Evolutionary conservation across 1,284 basidiomycete species (phyloP).

Genomic region (Irpex sp.): DNA sequence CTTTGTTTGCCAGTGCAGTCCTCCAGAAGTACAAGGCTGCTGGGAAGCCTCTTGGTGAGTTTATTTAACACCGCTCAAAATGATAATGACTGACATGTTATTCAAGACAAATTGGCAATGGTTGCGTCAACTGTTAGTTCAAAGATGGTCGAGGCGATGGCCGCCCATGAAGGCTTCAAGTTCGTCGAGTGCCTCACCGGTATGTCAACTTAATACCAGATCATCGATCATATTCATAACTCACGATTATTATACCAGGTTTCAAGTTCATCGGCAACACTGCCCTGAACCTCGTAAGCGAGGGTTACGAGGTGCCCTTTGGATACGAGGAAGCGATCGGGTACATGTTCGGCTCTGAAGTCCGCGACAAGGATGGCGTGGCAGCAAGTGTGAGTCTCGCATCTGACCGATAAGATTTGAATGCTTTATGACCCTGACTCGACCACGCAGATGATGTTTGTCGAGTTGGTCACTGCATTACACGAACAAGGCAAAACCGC

Average conservation of each 20-base stretch:
- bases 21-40: conserved; percentile 57
- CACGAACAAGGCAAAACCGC: conserved; percentile 50
- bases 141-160: conserved; percentile 81
- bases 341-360: conserved; percentile 75
- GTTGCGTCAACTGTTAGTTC: conserved; percentile 86
- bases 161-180: conserved; percentile 69
- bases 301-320: conserved; percentile 75
- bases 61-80: conserved; percentile 6
- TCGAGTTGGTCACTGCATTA: conserved; percentile 56
- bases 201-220: conserved; percentile 21
- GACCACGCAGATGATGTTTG: conserved; percentile 53
- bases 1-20: conserved; percentile 65
- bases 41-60: conserved; percentile 53
- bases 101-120: conserved; percentile 67
- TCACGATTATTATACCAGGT: conserved; percentile 36
- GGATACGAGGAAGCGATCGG: conserved; percentile 90
- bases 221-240: no score
- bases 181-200: conserved; percentile 84
- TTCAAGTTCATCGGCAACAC: conserved; percentile 87
- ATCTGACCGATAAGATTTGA: neutral
- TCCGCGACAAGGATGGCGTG: conserved; percentile 85
- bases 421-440: neutral
- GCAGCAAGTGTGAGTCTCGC: conserved; percentile 56
- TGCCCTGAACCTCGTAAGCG: conserved; percentile 55
- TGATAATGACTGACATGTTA: neutral